Base-by-base conservation (phyloP, 768 basidiomycete genomes). In the Lentinula detonsa region DNA sequence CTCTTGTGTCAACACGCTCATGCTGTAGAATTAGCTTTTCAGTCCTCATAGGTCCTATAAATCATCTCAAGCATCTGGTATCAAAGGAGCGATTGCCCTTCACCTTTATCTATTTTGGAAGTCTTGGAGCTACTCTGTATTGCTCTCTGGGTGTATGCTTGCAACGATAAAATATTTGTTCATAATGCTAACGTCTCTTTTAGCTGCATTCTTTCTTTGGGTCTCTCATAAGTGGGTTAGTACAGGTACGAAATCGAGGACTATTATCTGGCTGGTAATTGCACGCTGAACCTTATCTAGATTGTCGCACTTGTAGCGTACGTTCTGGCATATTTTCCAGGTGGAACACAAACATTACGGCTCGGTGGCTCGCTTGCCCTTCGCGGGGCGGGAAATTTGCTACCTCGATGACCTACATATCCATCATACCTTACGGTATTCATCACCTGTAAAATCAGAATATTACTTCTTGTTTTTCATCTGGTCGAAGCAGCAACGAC, bases 241-340 rank as follows among this genome's bases (percentile, higher is more conserved):
- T 97, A 3, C 95, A 95, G 73, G 85, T 87, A 65, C n/a, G 78
- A 58, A 13, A 9, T 39, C 33, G 3, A 8, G 15, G 15, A 16
- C 34, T 11, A 2, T 42, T 42, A 39, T 13, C 9, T 43, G 23
- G 49, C 48, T 16, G 18, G 33, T 28, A 4, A n/a, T 5, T 13
- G 33, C 10, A 51, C 49, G 28, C 57, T 60, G 50, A 45, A 28
- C 18, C 40, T 35, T 2, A 40, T 11, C 46, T 2, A 93, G 84
- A 85, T 97, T 43, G 76, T 91, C 48, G 87, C 95, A 1, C 84
- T 99, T 16, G 78, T 97, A 13, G 81, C 90, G 13, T 99, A 99
- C 70, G 81, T 98, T 6, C 79, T 94, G 16, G 95, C 95, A 0
- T 98, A 98, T 76, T 98, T 99, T 75, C 97, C 97, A 18, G 95